Evolutionary conservation across 805 yeast genomes (phyloP), one percentile per base, ranked within the genome.

Genomic region (Wickerhamiella brachini): DNA sequence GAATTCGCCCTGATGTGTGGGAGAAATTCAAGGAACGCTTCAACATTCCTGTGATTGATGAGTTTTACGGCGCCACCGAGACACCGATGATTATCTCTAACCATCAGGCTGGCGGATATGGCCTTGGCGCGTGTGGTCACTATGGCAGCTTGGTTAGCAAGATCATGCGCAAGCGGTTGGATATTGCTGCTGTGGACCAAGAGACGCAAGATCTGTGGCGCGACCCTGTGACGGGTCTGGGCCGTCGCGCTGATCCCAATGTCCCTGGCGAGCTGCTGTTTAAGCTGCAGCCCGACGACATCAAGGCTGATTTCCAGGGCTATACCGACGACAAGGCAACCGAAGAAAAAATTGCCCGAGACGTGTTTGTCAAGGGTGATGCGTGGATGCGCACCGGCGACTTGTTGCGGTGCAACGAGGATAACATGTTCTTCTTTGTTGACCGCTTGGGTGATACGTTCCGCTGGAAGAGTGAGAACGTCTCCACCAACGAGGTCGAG

Each of bases 401-500:
- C 65, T 72, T 89, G 57, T 71, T 90, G 62, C 78, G 71, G 58
- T 68, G 73, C 63, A 95, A 87, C 65, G 71, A 71, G 26, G 75
- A 80, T 56, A 84, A 86, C 0, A 68, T 81, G 56, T 74, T 83
- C 64, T 86, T 83, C 67, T 89, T 89, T 66, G 86, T 88, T 45
- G 97, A 89, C 70, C 73, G 97, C 62, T 68, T 90, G 61, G 97
- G 97, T 43, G 97, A 89, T 63, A 90, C 97, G 0, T 89, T 85
- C 71, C 75, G 97, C 59, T 89, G 97, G 97, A 90, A 87, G 69
- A 83, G 95, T 1, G 97, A 89, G 68, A 89, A 89, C 65, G 96
- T 90, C 10, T 80, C 93, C 17, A 88, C 97, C 13, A 81, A 89
- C 34, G 97, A 89, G 68, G 96, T 89, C 41, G 97, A 90, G 63